Evolutionary conservation across 2,329 filamentous ascomycete species (phyloP).

Genomic region (Neobulgaria alba): DNA sequence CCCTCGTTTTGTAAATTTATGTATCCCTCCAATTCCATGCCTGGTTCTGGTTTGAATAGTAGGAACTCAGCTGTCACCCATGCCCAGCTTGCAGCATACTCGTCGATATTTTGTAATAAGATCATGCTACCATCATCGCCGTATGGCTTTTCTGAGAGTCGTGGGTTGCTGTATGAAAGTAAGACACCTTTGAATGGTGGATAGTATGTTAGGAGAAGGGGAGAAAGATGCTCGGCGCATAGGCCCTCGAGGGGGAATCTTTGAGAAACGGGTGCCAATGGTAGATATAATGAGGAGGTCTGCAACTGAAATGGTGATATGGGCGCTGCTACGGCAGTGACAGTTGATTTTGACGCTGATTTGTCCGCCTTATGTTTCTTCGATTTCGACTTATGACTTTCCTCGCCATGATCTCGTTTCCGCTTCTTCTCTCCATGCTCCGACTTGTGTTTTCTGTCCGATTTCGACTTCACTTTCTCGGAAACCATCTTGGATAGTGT

Average conservation of each 20-base stretch:
- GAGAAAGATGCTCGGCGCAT: conserved; percentile 65
- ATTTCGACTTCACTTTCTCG: conserved; percentile 24
- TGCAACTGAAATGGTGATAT: conserved; percentile 75
- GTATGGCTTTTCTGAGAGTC: conserved; percentile 52
- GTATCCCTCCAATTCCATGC: conserved; percentile 67
- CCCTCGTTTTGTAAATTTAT: conserved; percentile 84
- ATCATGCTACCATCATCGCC: conserved; percentile 40
- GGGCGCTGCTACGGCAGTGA: conserved; percentile 8
- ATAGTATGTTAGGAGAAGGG: conserved; percentile 69
- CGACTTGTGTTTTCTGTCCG: conserved; percentile 29
- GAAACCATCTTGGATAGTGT: conserved; percentile 12
- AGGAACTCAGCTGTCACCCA: conserved; percentile 86
- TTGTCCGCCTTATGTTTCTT: conserved; percentile 37
- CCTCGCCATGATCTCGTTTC: conserved; percentile 32
- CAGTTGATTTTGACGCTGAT: conserved; percentile 20
- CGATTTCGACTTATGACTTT: conserved; percentile 37
- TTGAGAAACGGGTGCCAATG: conserved; percentile 64
- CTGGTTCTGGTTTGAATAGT: conserved; percentile 68
- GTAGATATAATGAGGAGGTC: conserved; percentile 72
- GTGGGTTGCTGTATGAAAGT: conserved; percentile 62
- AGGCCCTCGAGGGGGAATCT: conserved; percentile 61
- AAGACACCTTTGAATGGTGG: conserved; percentile 65
- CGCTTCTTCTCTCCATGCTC: conserved; percentile 35
- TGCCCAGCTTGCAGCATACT: conserved; percentile 78
- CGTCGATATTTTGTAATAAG: conserved; percentile 52